Evolutionary conservation across 1,284 basidiomycete species (phyloP).

Genomic region (Pholiota adiposa): DNA sequence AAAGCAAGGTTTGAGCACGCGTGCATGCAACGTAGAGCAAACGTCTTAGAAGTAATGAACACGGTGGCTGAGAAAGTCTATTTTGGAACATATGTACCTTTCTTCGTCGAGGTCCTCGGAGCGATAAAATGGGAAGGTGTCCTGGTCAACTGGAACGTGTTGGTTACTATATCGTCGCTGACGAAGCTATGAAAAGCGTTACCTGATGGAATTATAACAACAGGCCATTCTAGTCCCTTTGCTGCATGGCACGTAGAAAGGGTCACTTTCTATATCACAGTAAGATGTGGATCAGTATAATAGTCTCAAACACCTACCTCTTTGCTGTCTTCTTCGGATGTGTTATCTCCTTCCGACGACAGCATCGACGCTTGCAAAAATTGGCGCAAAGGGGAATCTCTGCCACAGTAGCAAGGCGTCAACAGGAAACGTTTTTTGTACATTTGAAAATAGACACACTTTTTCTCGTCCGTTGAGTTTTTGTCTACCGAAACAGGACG

Average conservation of each 20-base stretch:
- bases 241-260: slow-evolving; percentile 90
- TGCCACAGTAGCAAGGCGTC: not conserved
- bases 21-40: slow-evolving; percentile 93
- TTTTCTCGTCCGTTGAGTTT: slow-evolving; percentile 2
- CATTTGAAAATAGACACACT: not conserved
- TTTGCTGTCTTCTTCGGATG: slow-evolving; percentile 60
- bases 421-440: not conserved
- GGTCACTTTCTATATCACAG: slow-evolving; percentile 71
- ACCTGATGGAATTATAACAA: slow-evolving; percentile 81
- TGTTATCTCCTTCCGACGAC: slow-evolving; percentile 77
- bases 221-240: slow-evolving; percentile 93
- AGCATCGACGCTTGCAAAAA: slow-evolving; percentile 89
- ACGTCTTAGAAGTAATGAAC: slow-evolving; percentile 49
- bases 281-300: not conserved
- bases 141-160: slow-evolving; percentile 63
- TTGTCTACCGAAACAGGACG: not conserved
- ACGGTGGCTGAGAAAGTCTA: not conserved
- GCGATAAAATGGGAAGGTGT: slow-evolving; percentile 81
- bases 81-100: slow-evolving; percentile 49
- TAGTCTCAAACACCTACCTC: slow-evolving; percentile 43
- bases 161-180: slow-evolving; percentile 2
- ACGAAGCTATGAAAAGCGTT: slow-evolving; percentile 13
- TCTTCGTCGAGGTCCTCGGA: slow-evolving; percentile 85
- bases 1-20: slow-evolving; percentile 80
- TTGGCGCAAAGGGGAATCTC: slow-evolving; percentile 66